Conservation (phyloP, 2,329 filamentous ascomycete genomes). For the Phyllosticta citriasiana region DNA sequence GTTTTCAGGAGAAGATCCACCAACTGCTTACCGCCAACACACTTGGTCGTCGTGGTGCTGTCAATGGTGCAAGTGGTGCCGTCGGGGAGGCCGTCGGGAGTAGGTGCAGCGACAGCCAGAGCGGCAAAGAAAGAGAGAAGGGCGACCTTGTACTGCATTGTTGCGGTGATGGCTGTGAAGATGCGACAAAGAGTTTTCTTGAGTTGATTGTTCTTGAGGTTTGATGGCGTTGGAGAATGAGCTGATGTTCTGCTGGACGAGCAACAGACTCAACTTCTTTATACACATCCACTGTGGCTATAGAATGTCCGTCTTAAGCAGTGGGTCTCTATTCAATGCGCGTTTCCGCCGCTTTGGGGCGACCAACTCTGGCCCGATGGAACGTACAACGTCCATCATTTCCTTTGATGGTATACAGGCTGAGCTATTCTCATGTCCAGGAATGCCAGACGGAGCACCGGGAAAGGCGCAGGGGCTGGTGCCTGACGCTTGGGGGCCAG, state of each 20-base stretch:
- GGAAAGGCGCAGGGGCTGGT: neutral
- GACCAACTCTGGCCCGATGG: neutral
- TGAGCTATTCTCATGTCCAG: neutral
- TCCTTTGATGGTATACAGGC: neutral
- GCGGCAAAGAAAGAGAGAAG: conserved; percentile 1
- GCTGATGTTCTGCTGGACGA: neutral
- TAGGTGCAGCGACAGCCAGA: neutral
- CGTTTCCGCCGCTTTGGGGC: neutral
- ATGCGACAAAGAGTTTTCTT: neutral
- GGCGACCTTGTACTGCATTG: conserved; percentile 5
- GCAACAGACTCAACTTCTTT: neutral
- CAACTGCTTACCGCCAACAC: neutral
- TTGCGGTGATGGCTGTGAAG: neutral
- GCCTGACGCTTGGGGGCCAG: neutral
- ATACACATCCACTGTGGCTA: neutral
- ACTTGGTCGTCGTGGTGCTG: neutral
- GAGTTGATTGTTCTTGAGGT: neutral
- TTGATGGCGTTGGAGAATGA: neutral
- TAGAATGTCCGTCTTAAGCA: neutral
- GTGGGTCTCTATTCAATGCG: neutral
- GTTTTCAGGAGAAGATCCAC: neutral
- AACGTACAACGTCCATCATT: neutral
- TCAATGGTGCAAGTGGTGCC: neutral
- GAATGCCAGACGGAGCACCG: neutral
- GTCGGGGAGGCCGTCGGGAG: neutral